These are phyloP conservation scores for Casuarina cunninghamiana DNA, from an alignment of 306 rosid genomes.

Conservation along the genomic window DNA sequence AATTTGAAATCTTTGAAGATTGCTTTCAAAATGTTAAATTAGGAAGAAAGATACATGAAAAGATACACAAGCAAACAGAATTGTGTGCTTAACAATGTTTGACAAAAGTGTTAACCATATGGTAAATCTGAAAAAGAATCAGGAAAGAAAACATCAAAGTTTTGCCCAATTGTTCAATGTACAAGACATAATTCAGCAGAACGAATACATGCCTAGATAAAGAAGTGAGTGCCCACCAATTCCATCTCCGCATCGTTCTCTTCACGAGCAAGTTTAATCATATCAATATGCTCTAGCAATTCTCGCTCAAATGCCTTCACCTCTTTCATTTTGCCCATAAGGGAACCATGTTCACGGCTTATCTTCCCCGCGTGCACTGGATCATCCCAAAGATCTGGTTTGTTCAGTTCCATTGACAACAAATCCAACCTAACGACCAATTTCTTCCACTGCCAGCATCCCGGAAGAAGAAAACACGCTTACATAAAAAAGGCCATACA, in stretches of 20 bases:
- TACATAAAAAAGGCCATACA: conserved; percentile 11
- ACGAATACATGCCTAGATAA: conserved; percentile 75
- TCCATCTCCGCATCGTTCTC: conserved; percentile 83
- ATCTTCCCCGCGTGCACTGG: conserved; percentile 69
- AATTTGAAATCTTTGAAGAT: neutral
- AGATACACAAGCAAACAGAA: neutral
- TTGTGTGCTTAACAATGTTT: neutral
- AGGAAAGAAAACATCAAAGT: conserved; percentile 2
- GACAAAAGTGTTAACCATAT: neutral
- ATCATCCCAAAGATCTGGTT: conserved; percentile 82
- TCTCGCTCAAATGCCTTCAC: conserved; percentile 77
- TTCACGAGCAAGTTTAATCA: conserved; percentile 84
- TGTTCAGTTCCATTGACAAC: conserved; percentile 60
- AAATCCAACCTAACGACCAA: conserved; percentile 66
- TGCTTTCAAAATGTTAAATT: neutral
- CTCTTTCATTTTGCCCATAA: conserved; percentile 78
- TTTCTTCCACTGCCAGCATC: conserved; percentile 77
- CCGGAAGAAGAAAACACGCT: neutral
- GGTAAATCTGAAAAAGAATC: neutral
- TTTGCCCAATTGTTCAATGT: neutral
- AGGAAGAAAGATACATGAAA: neutral
- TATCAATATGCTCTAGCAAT: conserved; percentile 84
- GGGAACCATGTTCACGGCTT: conserved; percentile 89
- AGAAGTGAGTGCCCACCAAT: conserved; percentile 81
- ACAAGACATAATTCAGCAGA: conserved; percentile 31